Evolutionary conservation across 495 filamentous ascomycete genomes (phyloP), one percentile per base, ranked within the genome.

Genomic region (Staphylotrichum longicolle): DNA sequence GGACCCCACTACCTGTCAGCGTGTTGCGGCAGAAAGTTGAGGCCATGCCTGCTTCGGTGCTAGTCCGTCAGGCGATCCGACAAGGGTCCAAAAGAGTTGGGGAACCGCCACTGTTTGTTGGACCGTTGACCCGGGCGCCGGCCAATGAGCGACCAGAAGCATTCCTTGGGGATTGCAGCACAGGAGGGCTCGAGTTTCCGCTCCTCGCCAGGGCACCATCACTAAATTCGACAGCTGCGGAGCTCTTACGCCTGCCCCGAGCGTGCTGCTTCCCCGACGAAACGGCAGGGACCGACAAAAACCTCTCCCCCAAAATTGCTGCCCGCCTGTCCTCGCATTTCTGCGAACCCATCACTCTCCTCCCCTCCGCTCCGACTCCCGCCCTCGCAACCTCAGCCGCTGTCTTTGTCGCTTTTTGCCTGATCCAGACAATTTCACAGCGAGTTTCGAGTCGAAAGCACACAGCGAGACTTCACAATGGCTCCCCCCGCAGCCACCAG

Each of bases 1-100:
- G 70, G 47, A 55, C 50, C 50, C 59, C 60, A 54, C 61, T 41
- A 32, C 35, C 63, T 64, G 67, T 68, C 69, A 73, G 65, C 62
- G 27, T 34, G 15, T 44, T 37, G 45, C 20, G 53, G 51, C 48
- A 58, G 54, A 58, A 45, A 46, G 55, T 41, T 46, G 37, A 51
- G 49, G n/a, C 50, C 37, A 62, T 37, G 54, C 57, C 57, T 45
- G 61, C 64, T 61, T 54, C 58, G 66, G 67, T 66, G 64, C 65
- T 67, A 66, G 70, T 66, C 68, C 64, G 68, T 57, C 61, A 54
- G 61, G 47, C 58, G 62, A 66, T 70, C 68, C 68, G 66, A 72
- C 72, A 63, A 63, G 68, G 72, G 62, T 65, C 34, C 51, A 69
- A 71, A 74, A 74, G 63, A 72, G 70, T 72, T 74, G 70, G 72